phyloP scores from a whole-genome alignment of 179 eudicot genomes.

The Silene vulgaris region DNA sequence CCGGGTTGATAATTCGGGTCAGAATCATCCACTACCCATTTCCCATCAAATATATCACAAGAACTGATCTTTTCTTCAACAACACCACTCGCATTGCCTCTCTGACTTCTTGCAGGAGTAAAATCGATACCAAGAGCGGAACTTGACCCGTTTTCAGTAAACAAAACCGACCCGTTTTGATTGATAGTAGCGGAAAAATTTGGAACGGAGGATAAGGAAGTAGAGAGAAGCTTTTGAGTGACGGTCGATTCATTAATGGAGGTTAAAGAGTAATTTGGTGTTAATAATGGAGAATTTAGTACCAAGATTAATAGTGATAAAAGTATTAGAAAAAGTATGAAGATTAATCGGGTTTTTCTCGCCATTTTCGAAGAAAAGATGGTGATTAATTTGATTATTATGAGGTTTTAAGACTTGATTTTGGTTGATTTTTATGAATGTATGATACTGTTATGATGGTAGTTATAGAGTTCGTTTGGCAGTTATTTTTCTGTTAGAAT shows the following conservation, averaged over 20 bases:
- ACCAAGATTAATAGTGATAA: conserved; percentile 21
- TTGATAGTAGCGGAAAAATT: not conserved
- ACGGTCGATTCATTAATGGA: conserved; percentile 15
- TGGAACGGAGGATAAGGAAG: conserved; percentile 16
- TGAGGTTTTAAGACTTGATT: not conserved
- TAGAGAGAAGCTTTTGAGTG: conserved; percentile 16
- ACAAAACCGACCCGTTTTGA: conserved; percentile 20
- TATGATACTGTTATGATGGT: conserved; percentile 11
- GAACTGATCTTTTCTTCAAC: conserved; percentile 17
- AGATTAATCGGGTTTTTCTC: conserved; percentile 22
- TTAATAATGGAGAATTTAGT: conserved; percentile 14
- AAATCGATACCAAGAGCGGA: not conserved
- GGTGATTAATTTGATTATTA: not conserved
- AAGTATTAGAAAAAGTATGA: conserved; percentile 16
- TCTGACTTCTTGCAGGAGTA: not conserved
- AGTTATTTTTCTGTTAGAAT: not conserved
- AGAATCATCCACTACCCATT: conserved; percentile 40
- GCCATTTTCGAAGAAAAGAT: conserved; percentile 12
- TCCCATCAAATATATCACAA: conserved; percentile 61
- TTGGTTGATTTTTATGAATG: not conserved
- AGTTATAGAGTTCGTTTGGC: not conserved
- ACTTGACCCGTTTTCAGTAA: conserved; percentile 12
- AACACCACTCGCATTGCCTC: not conserved
- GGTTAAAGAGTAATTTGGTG: conserved; percentile 8
- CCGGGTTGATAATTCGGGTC: conserved; percentile 50